Evolutionary conservation across 257 asterid genomes (phyloP).

Genomic region (Voacanga thouarsii): DNA sequence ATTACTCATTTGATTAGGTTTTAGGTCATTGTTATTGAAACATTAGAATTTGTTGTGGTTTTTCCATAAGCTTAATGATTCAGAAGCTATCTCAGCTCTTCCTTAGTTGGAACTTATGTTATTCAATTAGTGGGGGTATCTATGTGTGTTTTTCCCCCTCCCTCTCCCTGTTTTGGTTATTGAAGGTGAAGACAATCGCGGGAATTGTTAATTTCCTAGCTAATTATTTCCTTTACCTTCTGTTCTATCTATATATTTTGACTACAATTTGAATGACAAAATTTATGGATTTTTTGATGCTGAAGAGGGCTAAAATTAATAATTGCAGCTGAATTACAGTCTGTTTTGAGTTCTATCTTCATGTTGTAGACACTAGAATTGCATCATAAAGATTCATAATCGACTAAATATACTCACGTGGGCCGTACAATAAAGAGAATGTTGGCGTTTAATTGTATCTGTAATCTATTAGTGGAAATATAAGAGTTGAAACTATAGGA

Average conservation of each 20-base stretch:
- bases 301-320: background rate
- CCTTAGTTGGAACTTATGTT: background rate
- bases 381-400: background rate
- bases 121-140: too few relatives aligned
- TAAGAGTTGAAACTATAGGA: background rate
- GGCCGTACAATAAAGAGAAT: background rate
- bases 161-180: background rate
- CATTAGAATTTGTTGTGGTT: background rate
- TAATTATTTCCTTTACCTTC: background rate
- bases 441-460: background rate
- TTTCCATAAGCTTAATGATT: background rate
- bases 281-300: background rate
- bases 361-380: background rate
- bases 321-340: too few relatives aligned
- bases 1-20: background rate
- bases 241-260: background rate
- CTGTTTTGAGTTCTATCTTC: background rate
- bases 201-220: background rate
- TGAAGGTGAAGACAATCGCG: background rate
- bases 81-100: background rate
- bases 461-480: background rate
- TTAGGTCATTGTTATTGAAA: background rate
- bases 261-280: background rate
- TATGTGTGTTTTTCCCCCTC: too few relatives aligned
- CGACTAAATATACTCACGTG: background rate